phyloP scores from a whole-genome alignment of 1,139 yeast species.

The Insectozyma bohioensis region DNA sequence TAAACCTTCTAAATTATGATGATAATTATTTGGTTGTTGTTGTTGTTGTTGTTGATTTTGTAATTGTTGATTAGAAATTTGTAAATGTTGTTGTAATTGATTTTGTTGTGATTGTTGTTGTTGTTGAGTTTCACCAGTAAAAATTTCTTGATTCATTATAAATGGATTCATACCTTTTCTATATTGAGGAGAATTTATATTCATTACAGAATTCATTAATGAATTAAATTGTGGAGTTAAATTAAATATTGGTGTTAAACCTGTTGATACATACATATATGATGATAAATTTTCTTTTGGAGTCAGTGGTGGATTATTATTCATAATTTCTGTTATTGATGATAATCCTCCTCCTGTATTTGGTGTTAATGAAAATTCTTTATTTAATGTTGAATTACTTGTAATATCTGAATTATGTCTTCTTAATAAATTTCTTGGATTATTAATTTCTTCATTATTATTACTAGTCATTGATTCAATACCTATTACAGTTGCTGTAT shows the following conservation, averaged over 20 bases:
- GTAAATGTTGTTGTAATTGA: conserved; percentile 8
- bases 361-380: conserved; percentile 5
- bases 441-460: conserved; percentile 2
- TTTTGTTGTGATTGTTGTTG: conserved; percentile 8
- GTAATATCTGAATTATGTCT: conserved; percentile 35
- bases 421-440: conserved; percentile 20
- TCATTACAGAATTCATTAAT: conserved; percentile 43
- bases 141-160: conserved; percentile 33
- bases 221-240: conserved; percentile 47
- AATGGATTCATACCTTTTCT: conserved; percentile 24
- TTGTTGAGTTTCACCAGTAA: conserved; percentile 15
- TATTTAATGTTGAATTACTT: conserved; percentile 18
- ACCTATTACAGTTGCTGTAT: conserved; percentile 33
- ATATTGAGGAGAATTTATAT: conserved; percentile 34
- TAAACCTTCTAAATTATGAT: conserved; percentile 7
- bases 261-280: conserved; percentile 27
- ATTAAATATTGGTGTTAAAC: conserved; percentile 39
- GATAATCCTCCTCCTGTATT: conserved; percentile 7
- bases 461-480: conserved; percentile 19
- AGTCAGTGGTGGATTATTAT: conserved; percentile 35
- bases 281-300: conserved; percentile 30
- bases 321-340: conserved; percentile 19
- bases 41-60: conserved; percentile 7
- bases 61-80: conserved; percentile 2
- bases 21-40: conserved; percentile 1